phyloP scores from a whole-genome alignment of 2,329 filamentous ascomycete species.

The Ophidiomyces ophidiicola region DNA sequence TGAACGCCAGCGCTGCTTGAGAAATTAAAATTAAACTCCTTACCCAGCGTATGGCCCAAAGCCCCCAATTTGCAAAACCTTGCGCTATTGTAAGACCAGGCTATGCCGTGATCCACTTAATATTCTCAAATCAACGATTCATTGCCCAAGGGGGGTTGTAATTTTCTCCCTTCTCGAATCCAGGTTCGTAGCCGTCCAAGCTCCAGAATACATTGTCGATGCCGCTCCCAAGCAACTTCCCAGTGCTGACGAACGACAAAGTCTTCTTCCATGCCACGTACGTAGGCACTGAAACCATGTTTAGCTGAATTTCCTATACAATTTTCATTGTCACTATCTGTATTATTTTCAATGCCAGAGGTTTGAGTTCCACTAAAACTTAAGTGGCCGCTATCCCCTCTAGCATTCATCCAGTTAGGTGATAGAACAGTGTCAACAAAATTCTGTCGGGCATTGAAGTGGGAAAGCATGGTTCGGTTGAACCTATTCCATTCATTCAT shows the following conservation, averaged over 20 bases:
- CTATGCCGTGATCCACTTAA: too few species aligned
- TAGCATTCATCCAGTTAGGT: conserved; percentile 41
- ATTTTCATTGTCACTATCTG: conserved; percentile 22
- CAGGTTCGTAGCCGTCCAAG: conserved; percentile 19
- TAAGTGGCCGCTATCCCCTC: conserved; percentile 36
- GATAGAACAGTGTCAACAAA: conserved; percentile 35
- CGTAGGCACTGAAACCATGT: conserved; percentile 35
- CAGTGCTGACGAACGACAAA: conserved; percentile 36
- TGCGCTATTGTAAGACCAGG: too few species aligned
- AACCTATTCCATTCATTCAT: conserved; percentile 46
- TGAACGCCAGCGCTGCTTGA: neutral
- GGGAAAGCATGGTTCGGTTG: conserved; percentile 42
- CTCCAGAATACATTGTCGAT: conserved; percentile 32
- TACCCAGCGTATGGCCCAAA: neutral
- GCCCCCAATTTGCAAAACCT: too few species aligned
- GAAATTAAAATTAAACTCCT: neutral
- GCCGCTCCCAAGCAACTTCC: conserved; percentile 37
- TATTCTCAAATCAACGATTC: conserved; percentile 6
- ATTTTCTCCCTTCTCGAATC: conserved; percentile 12
- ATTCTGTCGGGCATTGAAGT: conserved; percentile 44
- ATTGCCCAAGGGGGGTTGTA: neutral
- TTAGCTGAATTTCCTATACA: conserved; percentile 24
- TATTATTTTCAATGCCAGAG: conserved; percentile 12
- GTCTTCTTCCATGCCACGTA: conserved; percentile 37
- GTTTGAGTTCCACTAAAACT: conserved; percentile 16